Base-by-base conservation (phyloP, 1,139 yeast species). In the Ashbya aceris region DNA sequence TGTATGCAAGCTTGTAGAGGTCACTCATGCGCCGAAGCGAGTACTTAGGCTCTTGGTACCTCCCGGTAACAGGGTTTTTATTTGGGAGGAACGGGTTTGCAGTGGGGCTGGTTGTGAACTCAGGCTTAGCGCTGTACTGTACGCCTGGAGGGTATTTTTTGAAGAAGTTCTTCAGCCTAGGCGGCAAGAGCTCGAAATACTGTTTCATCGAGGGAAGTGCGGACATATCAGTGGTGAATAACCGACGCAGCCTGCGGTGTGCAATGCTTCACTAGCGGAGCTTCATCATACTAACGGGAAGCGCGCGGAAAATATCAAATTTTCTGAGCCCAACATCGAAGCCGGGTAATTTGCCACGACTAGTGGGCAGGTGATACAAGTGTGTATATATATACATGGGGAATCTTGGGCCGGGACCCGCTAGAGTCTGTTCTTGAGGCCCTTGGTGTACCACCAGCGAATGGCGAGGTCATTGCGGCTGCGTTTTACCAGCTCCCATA, bases 81-180 rank as follows among this genome's bases (percentile, higher is more conserved):
- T 86, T 87, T 26, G 95, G 82, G 44, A 86, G 64, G 61, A 91
- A 91, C 41, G 98, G 98, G 62, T 91, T 91, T 54, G 85, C 83
- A 45, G 74, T 72, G 17, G 77, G 73, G 39, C 86, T 89, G 40
- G 68, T 68, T 17, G 83, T 76, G 28, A 76, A 67, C 5, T 84
- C 75, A 41, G 95, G 83, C 49, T 71, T 74, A 3, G 68, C 64
- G 7, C 84, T 68, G 62, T 87, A 89, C 51, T 72, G 60, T n/a
- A 94, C 91, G 33, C 82, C 68, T 11, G 97, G 97, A 34, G 97
- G 97, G 57, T 78, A 84, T 60, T 76, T 80, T 44, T 76, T 69
- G 67, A 89, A 87, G 64, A 89, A 89, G 54, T 70, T 75, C 60
- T 79, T 83, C 40, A 89, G 72, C 56, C 74, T 76, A 46, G 66